A percentile compares a stretch with the other conserved stretches of the same genome.
Evolutionary conservation across 2,329 filamentous ascomycete genomes (phyloP).

Genomic region (Teratosphaeria gauchensis): DNA sequence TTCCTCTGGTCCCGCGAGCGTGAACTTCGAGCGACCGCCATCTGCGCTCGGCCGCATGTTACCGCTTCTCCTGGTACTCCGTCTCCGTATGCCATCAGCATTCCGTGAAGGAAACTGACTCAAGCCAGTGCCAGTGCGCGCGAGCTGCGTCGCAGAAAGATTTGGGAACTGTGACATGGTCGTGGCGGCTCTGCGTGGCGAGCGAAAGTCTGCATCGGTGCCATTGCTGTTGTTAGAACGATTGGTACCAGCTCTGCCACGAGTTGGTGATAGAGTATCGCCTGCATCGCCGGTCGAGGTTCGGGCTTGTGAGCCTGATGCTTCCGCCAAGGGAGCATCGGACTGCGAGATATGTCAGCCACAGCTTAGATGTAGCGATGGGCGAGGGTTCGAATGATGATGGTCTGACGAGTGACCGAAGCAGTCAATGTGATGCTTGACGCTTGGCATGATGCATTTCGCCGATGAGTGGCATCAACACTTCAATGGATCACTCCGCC

Average conservation of each 20-base stretch:
- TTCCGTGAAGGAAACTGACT: neutral
- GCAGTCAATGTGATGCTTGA: too few species aligned
- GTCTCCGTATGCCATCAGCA: neutral
- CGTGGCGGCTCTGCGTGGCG: neutral
- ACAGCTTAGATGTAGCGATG: neutral
- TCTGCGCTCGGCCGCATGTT: neutral
- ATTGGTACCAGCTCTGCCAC: neutral
- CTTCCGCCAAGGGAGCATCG: neutral
- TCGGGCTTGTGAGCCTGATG: neutral
- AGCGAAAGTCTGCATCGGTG: neutral
- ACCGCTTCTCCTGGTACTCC: neutral
- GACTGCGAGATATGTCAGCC: neutral
- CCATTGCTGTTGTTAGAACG: neutral
- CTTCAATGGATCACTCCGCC: too few species aligned
- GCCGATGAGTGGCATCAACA: too few species aligned
- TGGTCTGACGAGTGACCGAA: neutral
- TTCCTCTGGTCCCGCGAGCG: slow-evolving; percentile 13
- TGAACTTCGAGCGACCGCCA: slow-evolving; percentile 3
- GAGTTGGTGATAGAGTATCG: neutral
- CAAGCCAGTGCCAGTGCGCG: neutral
- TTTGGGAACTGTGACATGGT: neutral
- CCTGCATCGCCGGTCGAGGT: neutral
- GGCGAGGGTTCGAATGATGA: neutral
- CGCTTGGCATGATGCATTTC: too few species aligned
- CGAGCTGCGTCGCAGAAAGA: neutral